Percentiles rank a stretch among this genome's conserved stretches.
These are phyloP conservation scores for Phytophthora pisi DNA, from an alignment of 352 stramenopile species.

Conservation along the genomic window DNA sequence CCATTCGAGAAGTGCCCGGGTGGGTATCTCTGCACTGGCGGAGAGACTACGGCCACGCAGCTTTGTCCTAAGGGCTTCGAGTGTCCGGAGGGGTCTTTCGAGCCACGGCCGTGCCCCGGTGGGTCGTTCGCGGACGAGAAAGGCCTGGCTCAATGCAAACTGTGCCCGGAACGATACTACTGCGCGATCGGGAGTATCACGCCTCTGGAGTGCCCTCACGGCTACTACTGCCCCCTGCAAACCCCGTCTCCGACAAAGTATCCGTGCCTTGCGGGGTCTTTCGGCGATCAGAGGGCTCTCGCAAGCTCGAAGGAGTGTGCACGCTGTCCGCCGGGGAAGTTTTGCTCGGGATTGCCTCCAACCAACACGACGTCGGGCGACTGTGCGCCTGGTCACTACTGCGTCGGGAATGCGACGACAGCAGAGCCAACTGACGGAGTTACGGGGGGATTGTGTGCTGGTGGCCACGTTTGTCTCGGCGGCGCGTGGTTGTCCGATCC, in stretches of 20 bases:
- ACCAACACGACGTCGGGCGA: conserved; percentile 58
- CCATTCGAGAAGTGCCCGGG: conserved; percentile 56
- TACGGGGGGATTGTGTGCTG: conserved; percentile 56
- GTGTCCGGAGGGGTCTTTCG: conserved; percentile 67
- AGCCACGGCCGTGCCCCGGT: conserved; percentile 59
- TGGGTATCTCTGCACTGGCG: conserved; percentile 68
- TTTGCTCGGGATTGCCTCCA: conserved; percentile 68
- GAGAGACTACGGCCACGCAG: conserved; percentile 56
- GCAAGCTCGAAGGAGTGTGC: conserved; percentile 49
- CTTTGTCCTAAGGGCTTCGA: conserved; percentile 73
- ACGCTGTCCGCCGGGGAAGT: conserved; percentile 72
- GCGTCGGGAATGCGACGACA: conserved; percentile 45
- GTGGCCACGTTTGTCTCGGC: conserved; percentile 68
- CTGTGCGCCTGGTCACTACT: conserved; percentile 79
- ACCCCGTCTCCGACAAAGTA: conserved; percentile 55
- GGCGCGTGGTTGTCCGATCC: conserved; percentile 58
- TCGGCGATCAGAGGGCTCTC: conserved; percentile 52
- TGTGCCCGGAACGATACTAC: conserved; percentile 78
- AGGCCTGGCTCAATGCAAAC: conserved; percentile 60
- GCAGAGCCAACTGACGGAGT: conserved; percentile 44
- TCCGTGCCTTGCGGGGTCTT: conserved; percentile 66
- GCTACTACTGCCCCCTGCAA: conserved; percentile 78
- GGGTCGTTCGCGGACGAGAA: conserved; percentile 73
- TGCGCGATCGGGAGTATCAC: conserved; percentile 53
- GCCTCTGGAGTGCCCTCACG: conserved; percentile 61